Percentiles rank a stretch among this genome's conserved stretches.
These are phyloP conservation scores for Spathaspora sp. DNA, from an alignment of 805 yeast species.

Conservation along the genomic window DNA sequence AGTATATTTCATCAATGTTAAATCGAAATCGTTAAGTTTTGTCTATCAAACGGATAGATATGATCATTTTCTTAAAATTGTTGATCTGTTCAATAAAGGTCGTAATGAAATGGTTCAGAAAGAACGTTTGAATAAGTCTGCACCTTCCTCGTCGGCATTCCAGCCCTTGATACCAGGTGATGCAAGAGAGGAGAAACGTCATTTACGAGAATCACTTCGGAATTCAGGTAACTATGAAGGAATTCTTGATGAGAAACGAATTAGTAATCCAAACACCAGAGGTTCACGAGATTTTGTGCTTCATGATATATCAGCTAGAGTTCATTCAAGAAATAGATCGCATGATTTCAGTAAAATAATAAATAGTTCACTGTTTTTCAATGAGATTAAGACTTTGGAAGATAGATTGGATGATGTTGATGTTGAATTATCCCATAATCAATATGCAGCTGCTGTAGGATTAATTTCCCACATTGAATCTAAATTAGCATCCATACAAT, in stretches of 20 bases:
- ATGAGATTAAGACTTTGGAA: conserved; percentile 51
- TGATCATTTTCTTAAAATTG: conserved; percentile 53
- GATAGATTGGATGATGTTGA: conserved; percentile 68
- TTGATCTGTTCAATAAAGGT: conserved; percentile 57
- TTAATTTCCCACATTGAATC: conserved; percentile 34
- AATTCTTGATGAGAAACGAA: conserved; percentile 24
- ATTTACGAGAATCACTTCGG: conserved; percentile 41
- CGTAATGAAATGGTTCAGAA: conserved; percentile 45
- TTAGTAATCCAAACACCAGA: conserved; percentile 20
- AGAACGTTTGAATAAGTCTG: conserved; percentile 21
- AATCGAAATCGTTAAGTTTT: conserved; percentile 46
- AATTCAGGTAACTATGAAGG: conserved; percentile 46
- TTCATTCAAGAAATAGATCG: conserved; percentile 57
- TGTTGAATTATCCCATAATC: conserved; percentile 58
- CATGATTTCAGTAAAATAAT: conserved; percentile 30
- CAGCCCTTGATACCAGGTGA: conserved; percentile 7
- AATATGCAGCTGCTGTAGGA: conserved; percentile 45
- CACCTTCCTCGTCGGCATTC: conserved; percentile 6
- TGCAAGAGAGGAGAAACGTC: conserved; percentile 34
- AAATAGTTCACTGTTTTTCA: conserved; percentile 19
- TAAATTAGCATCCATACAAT: conserved; percentile 26
- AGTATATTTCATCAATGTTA: conserved; percentile 42
- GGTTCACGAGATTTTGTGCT: conserved; percentile 40
- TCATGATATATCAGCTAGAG: conserved; percentile 57
- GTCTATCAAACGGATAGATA: conserved; percentile 59